phyloP scores from a whole-genome alignment of 257 asterid species.

The Solanum tacnaense region DNA sequence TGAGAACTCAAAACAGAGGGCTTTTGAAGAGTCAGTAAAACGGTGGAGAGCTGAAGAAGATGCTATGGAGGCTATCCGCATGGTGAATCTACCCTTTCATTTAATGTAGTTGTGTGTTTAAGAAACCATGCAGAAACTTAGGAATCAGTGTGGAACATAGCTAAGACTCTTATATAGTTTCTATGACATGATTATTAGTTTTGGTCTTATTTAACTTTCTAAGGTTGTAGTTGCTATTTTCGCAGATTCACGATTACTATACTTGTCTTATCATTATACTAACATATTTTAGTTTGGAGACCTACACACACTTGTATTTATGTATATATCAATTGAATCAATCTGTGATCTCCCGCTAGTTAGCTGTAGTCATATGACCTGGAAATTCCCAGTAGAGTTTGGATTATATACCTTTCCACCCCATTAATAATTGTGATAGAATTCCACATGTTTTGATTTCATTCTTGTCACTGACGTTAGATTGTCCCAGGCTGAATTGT shows the following conservation, averaged over 20 bases:
- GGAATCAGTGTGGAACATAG: neutral
- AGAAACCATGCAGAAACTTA: neutral
- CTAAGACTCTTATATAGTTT: neutral
- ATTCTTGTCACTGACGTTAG: slow-evolving; percentile 6
- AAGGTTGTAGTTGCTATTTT: neutral
- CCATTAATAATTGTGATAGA: neutral
- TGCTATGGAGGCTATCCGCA: slow-evolving; percentile 31
- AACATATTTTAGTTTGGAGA: neutral
- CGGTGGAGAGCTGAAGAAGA: slow-evolving; percentile 51
- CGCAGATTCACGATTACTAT: neutral
- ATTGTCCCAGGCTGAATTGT: slow-evolving; percentile 47
- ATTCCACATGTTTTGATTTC: neutral
- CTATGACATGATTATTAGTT: neutral
- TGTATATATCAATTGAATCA: neutral
- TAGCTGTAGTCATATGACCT: neutral
- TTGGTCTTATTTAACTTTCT: neutral
- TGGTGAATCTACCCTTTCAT: slow-evolving; percentile 27
- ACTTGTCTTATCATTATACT: neutral
- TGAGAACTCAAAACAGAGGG: slow-evolving; percentile 29
- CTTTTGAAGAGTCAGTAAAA: slow-evolving; percentile 38
- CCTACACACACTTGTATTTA: neutral
- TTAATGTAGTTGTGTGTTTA: neutral
- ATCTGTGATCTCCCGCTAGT: neutral
- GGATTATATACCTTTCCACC: neutral
- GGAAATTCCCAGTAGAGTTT: neutral